These are phyloP conservation scores for Naegleria gruberi DNA, from an alignment of 208 protist species.

Conservation along the genomic window DNA sequence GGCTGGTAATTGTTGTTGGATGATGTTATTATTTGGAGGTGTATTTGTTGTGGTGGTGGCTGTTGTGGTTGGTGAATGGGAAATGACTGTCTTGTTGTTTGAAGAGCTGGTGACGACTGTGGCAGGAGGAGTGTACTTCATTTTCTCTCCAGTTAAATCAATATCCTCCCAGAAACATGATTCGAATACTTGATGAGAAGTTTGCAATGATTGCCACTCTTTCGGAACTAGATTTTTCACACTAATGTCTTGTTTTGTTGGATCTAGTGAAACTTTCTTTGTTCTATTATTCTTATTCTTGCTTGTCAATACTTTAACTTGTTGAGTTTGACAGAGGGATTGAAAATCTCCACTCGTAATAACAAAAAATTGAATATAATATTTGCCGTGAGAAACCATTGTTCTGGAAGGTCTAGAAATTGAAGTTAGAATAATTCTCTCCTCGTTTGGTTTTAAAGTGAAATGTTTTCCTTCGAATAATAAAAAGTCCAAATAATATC, in stretches of 20 bases:
- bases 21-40: neutral
- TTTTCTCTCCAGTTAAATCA: neutral
- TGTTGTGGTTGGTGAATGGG: neutral
- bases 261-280: neutral
- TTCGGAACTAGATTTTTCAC: neutral
- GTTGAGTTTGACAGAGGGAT: neutral
- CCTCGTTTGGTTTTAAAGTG: neutral
- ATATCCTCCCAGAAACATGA: neutral
- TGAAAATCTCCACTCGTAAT: neutral
- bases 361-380: conserved; percentile 7
- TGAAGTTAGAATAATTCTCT: neutral
- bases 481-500: conserved; percentile 1
- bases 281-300: conserved; percentile 10
- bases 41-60: neutral
- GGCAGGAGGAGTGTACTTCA: neutral
- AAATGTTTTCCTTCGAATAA: neutral
- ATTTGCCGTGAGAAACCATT: neutral
- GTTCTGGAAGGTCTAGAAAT: neutral
- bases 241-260: neutral
- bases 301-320: neutral
- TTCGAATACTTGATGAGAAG: neutral
- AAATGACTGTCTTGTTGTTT: neutral
- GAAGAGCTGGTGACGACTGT: neutral
- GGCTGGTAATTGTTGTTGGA: neutral
- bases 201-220: neutral